Conservation (phyloP, 1,284 basidiomycete species). For the Rhodotorula sp. region DNA sequence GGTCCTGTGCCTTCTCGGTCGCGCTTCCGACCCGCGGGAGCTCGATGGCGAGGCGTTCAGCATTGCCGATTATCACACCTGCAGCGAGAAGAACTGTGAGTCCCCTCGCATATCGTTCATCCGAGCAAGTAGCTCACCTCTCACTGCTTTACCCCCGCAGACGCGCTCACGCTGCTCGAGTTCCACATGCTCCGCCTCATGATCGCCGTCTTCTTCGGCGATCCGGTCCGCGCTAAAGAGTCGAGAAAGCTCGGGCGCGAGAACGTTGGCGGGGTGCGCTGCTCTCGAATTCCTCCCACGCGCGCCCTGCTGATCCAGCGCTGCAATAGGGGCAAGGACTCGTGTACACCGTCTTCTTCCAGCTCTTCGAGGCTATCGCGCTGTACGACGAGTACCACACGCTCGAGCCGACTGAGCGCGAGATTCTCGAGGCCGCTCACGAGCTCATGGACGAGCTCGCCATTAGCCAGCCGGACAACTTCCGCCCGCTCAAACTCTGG, state of each 20-base stretch:
- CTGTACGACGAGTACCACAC: conserved; percentile 67
- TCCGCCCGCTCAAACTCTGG: conserved; percentile 31
- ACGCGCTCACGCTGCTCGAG: conserved; percentile 22
- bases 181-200: conserved; percentile 35
- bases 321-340: conserved; percentile 28
- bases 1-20: conserved; percentile 20
- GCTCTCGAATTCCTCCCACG: neutral
- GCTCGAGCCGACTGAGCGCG: conserved; percentile 67
- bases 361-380: conserved; percentile 72
- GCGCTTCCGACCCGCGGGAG: conserved; percentile 16
- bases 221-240: conserved; percentile 7
- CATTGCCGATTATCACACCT: conserved; percentile 23
- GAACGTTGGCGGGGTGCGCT: conserved; percentile 22
- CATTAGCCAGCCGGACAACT: conserved; percentile 17
- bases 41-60: conserved; percentile 37
- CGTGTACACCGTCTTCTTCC: conserved; percentile 30
- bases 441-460: conserved; percentile 19
- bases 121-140: too few relatives aligned
- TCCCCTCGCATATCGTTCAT: neutral
- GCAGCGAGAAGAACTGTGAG: conserved; percentile 29
- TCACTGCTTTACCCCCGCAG: neutral
- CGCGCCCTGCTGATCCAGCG: neutral
- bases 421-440: conserved; percentile 3
- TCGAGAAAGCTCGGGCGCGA: conserved; percentile 23
- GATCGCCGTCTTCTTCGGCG: conserved; percentile 30